phyloP scores from a whole-genome alignment of 78 protist genomes.

The Ministeria vibrans region DNA sequence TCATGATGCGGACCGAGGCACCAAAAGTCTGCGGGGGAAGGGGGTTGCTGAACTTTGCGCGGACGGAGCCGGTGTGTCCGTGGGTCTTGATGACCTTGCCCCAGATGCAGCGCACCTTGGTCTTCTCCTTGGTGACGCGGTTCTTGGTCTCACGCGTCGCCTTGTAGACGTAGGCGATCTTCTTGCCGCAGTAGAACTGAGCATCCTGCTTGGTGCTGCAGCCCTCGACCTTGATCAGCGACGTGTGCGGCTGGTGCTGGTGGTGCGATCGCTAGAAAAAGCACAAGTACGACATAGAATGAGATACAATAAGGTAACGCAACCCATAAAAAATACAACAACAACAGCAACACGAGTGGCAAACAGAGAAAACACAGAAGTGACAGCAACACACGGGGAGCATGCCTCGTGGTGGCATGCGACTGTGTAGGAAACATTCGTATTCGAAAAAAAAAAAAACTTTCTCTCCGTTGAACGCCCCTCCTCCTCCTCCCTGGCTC shows the following conservation, averaged over 20 bases:
- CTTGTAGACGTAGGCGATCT: constrained; percentile 72
- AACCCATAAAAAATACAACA: too few relatives aligned
- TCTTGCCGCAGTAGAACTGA: constrained; percentile 85
- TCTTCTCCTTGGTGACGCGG: too few relatives aligned
- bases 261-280: constrained; percentile 53
- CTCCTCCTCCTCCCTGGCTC: too few relatives aligned
- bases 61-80: constrained; percentile 93
- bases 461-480: too few relatives aligned
- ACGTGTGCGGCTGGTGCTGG: constrained; percentile 71
- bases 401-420: too few relatives aligned
- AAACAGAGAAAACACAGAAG: too few relatives aligned
- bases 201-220: constrained; percentile 61
- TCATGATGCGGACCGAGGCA: constrained; percentile 74
- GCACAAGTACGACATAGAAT: too few relatives aligned
- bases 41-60: constrained; percentile 83
- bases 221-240: constrained; percentile 80
- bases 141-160: constrained; percentile 43
- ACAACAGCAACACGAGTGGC: too few relatives aligned
- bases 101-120: constrained; percentile 75
- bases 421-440: too few relatives aligned
- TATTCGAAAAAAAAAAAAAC: too few relatives aligned
- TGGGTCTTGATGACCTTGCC: constrained; percentile 89
- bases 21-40: constrained; percentile 89
- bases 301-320: too few relatives aligned
- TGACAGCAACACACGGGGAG: too few relatives aligned